These are phyloP conservation scores for Incumbomyces delicatus DNA, from an alignment of 2,329 filamentous ascomycete genomes.

Conservation along the genomic window DNA sequence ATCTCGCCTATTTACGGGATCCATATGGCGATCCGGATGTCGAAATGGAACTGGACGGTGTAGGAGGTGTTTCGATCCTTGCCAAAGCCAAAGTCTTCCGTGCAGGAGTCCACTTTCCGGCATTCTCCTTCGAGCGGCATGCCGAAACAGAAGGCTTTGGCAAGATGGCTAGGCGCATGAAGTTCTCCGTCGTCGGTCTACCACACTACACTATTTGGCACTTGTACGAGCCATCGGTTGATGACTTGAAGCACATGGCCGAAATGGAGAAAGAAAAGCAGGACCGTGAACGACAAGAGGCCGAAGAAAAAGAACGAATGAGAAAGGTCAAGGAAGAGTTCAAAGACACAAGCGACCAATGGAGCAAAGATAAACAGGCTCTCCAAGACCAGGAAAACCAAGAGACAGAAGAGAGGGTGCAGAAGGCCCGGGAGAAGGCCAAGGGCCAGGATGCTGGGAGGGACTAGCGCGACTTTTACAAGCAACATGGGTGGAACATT, in stretches of 20 bases:
- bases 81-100: slow-evolving; percentile 94
- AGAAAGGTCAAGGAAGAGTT: slow-evolving; percentile 76
- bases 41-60: slow-evolving; percentile 93
- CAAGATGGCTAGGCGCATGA: slow-evolving; percentile 98
- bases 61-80: slow-evolving; percentile 76
- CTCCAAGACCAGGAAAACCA: slow-evolving; percentile 59
- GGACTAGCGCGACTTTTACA: slow-evolving; percentile 6
- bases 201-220: slow-evolving; percentile 99
- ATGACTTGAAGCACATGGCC: slow-evolving; percentile 96
- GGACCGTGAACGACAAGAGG: slow-evolving; percentile 69
- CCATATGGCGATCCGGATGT: slow-evolving; percentile 97
- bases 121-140: slow-evolving; percentile 97
- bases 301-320: slow-evolving; percentile 59
- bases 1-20: slow-evolving; percentile 91
- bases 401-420: slow-evolving; percentile 40
- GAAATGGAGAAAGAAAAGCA: slow-evolving; percentile 89
- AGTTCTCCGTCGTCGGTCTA: slow-evolving; percentile 86
- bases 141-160: slow-evolving; percentile 97
- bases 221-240: slow-evolving; percentile 96
- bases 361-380: slow-evolving; percentile 80
- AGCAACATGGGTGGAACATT: slow-evolving; percentile 2
- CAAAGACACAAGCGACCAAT: slow-evolving; percentile 64
- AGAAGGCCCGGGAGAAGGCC: slow-evolving; percentile 20
- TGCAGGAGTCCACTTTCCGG: slow-evolving; percentile 90
- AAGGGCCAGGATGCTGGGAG: slow-evolving; percentile 4